Percentiles rank a stretch among this genome's conserved stretches.
phyloP scores from a whole-genome alignment of 2,329 filamentous ascomycete genomes.

The Trichoderma sp. region DNA sequence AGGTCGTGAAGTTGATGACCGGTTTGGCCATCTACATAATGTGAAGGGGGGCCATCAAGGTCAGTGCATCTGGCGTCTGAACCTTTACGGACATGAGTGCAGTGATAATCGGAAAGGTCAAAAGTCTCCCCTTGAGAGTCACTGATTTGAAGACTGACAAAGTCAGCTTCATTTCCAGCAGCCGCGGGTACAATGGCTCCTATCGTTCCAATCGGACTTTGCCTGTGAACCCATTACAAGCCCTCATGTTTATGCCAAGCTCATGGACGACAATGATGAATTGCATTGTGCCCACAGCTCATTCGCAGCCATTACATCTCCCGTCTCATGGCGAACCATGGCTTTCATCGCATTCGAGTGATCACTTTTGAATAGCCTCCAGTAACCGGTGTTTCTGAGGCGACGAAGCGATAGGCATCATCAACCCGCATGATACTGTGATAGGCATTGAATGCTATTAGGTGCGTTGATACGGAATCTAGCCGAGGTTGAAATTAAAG shows the following conservation, averaged over 20 bases:
- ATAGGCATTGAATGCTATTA: not conserved
- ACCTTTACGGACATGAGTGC: conserved; percentile 18
- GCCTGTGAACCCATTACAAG: no score
- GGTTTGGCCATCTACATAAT: conserved; percentile 36
- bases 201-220: no score
- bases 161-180: no score
- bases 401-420: not conserved
- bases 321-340: not conserved
- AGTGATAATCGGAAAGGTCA: conserved; percentile 23
- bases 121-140: conserved; percentile 35
- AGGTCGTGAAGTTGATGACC: conserved; percentile 38
- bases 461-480: not conserved
- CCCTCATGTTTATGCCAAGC: no score
- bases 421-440: not conserved
- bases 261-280: conserved; percentile 22
- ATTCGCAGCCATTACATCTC: not conserved
- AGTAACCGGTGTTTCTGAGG: no score
- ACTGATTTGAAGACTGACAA: no score
- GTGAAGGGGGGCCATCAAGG: conserved; percentile 29
- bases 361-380: no score
- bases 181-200: no score
- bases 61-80: conserved; percentile 42
- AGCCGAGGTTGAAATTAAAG: not conserved
- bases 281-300: conserved; percentile 3
- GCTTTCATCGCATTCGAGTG: not conserved